A percentile compares a stretch with the other conserved stretches of the same genome.
Conservation (phyloP, 805 yeast genomes). For the Suhomyces emberorum region DNA sequence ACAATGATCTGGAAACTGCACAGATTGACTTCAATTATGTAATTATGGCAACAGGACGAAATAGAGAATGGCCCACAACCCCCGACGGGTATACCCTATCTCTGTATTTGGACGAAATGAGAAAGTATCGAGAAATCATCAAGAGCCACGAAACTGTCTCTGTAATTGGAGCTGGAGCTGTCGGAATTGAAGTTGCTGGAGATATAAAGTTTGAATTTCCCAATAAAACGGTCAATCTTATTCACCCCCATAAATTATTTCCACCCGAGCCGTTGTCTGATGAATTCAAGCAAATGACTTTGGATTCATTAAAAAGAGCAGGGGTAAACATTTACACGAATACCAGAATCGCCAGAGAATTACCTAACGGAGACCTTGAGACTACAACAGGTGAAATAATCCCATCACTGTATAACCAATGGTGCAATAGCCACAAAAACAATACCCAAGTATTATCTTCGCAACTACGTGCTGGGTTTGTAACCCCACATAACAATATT, state of each 20-base stretch:
- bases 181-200: slow-evolving; percentile 42
- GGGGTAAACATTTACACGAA: slow-evolving; percentile 29
- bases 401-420: slow-evolving; percentile 29
- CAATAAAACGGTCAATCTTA: slow-evolving; percentile 30
- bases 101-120: slow-evolving; percentile 43
- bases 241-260: slow-evolving; percentile 35
- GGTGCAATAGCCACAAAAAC: slow-evolving; percentile 35
- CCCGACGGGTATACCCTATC: slow-evolving; percentile 42
- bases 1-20: slow-evolving; percentile 3
- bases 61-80: slow-evolving; percentile 53
- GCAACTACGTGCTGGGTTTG: slow-evolving; percentile 18
- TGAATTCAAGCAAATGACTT: slow-evolving; percentile 26
- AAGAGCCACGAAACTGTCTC: slow-evolving; percentile 31
- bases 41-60: slow-evolving; percentile 47
- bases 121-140: slow-evolving; percentile 26
- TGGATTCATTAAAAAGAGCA: slow-evolving; percentile 22
- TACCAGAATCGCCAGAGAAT: slow-evolving; percentile 28
- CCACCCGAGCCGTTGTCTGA: slow-evolving; percentile 38
- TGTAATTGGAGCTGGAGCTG: slow-evolving; percentile 47
- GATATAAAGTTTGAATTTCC: slow-evolving; percentile 34
- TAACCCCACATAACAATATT: slow-evolving; percentile 27
- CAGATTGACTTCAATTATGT: slow-evolving; percentile 43
- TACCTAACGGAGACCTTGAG: slow-evolving; percentile 22
- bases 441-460: slow-evolving; percentile 27
- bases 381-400: slow-evolving; percentile 28